A percentile compares a stretch with the other conserved stretches of the same genome.
Evolutionary conservation across 2,329 filamentous ascomycete genomes (phyloP).

Genomic region (Fusarium coffeatum): DNA sequence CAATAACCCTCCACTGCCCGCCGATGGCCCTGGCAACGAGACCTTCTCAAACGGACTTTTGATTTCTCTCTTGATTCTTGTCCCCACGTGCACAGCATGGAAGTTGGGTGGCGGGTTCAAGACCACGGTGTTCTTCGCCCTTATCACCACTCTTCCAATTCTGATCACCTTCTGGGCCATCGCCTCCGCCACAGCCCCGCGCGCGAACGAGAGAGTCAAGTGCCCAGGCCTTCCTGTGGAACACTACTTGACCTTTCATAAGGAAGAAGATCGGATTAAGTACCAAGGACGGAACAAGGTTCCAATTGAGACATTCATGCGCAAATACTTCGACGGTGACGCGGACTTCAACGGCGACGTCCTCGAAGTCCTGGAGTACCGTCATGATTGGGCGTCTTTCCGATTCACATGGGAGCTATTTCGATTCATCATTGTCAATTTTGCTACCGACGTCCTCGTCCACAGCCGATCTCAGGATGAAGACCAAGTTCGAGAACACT

Average conservation of each 20-base stretch:
- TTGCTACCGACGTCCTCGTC: conserved; percentile 87
- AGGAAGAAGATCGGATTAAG: conserved; percentile 63
- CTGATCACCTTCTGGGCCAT: conserved; percentile 83
- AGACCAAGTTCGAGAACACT: conserved; percentile 95
- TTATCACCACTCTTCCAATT: conserved; percentile 81
- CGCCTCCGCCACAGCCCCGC: conserved; percentile 80
- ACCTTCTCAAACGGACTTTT: conserved; percentile 15
- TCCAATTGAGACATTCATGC: conserved; percentile 89
- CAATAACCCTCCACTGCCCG: conserved; percentile 6
- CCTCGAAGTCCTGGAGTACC: conserved; percentile 87
- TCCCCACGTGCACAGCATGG: conserved; percentile 62
- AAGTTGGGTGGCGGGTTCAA: conserved; percentile 87
- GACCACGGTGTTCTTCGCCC: conserved; percentile 82
- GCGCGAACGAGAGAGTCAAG: conserved; percentile 89
- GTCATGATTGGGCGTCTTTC: conserved; percentile 95
- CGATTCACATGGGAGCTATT: conserved; percentile 84
- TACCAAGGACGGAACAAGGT: conserved; percentile 82
- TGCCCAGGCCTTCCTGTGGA: conserved; percentile 87
- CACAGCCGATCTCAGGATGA: conserved; percentile 92
- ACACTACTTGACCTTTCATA: conserved; percentile 84
- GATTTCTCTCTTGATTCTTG: conserved; percentile 8
- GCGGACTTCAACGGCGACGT: conserved; percentile 93
- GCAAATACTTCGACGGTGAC: conserved; percentile 93
- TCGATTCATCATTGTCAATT: conserved; percentile 84
- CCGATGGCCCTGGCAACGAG: conserved; percentile 15